These are phyloP conservation scores for Boletus mariae DNA, from an alignment of 1,284 basidiomycete species.

Conservation along the genomic window DNA sequence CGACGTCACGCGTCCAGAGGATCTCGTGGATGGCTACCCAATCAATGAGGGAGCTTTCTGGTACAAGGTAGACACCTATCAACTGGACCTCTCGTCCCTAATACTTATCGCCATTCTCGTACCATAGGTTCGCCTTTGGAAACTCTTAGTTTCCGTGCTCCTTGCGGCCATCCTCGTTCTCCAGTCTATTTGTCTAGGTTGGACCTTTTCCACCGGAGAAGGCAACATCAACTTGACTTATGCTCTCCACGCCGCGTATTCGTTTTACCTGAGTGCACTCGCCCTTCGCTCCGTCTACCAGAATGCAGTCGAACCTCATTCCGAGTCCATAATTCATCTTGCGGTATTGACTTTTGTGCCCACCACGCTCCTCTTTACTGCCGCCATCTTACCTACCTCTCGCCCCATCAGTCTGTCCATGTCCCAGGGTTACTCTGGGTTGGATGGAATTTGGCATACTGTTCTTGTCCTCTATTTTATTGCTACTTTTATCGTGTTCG, in stretches of 20 bases:
- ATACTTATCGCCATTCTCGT: constrained; percentile 5
- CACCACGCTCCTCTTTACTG: constrained; percentile 44
- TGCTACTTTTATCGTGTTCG: constrained; percentile 44
- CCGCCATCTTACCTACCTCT: constrained; percentile 53
- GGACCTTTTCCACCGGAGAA: constrained; percentile 41
- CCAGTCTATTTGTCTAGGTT: constrained; percentile 53
- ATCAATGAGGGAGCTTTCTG: constrained; percentile 73
- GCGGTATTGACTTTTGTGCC: constrained; percentile 56
- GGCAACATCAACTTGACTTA: constrained; percentile 37
- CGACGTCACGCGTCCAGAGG: constrained; percentile 68
- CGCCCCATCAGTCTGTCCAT: constrained; percentile 13
- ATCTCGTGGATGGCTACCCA: constrained; percentile 72
- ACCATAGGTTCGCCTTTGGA: constrained; percentile 52
- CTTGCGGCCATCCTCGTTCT: constrained; percentile 46
- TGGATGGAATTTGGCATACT: constrained; percentile 19
- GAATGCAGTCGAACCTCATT: constrained; percentile 49
- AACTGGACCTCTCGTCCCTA: neutral
- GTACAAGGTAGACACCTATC: constrained; percentile 48
- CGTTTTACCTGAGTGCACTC: constrained; percentile 59
- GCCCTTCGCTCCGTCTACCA: constrained; percentile 53
- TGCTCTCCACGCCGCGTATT: constrained; percentile 51
- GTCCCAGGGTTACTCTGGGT: constrained; percentile 7
- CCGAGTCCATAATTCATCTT: constrained; percentile 63
- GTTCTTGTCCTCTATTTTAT: constrained; percentile 31
- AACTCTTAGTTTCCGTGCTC: constrained; percentile 46